A percentile compares a stretch with the other conserved stretches of the same genome.
These are phyloP conservation scores for Hypoxylon subgilvum DNA, from an alignment of 495 filamentous ascomycete genomes.

Conservation along the genomic window DNA sequence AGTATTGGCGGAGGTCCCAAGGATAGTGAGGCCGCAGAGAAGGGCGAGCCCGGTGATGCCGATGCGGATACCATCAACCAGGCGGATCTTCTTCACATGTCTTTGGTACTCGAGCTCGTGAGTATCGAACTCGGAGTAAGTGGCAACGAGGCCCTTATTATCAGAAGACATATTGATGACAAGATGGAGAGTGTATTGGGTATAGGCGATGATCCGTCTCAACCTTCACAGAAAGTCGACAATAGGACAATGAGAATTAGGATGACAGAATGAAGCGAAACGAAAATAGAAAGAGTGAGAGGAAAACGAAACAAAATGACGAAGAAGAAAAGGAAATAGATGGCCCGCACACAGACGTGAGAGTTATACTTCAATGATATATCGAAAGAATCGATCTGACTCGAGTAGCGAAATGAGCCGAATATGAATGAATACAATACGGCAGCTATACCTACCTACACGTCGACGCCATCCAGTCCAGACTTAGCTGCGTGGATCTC, in stretches of 20 bases:
- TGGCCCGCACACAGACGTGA: slow-evolving; percentile 4
- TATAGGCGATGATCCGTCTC: slow-evolving; percentile 11
- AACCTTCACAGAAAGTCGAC: slow-evolving; percentile 31
- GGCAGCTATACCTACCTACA: slow-evolving; percentile 6
- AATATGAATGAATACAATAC: slow-evolving; percentile 33
- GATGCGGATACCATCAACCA: slow-evolving; percentile 50
- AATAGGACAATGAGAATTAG: slow-evolving; percentile 12
- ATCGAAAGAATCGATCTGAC: slow-evolving; percentile 20
- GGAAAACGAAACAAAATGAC: slow-evolving; percentile 25
- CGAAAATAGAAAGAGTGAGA: no score
- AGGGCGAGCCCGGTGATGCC: slow-evolving; percentile 57
- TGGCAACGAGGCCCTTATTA: slow-evolving; percentile 29
- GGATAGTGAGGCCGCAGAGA: slow-evolving; percentile 54
- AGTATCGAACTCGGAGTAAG: slow-evolving; percentile 49
- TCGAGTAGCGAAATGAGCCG: slow-evolving; percentile 15
- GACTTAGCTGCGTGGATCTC: slow-evolving; percentile 17
- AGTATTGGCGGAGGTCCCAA: slow-evolving; percentile 57
- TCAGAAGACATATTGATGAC: slow-evolving; percentile 38
- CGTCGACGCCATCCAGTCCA: slow-evolving; percentile 22
- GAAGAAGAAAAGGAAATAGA: slow-evolving; percentile 19
- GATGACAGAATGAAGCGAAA: slow-evolving; percentile 21
- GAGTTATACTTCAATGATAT: slow-evolving; percentile 22
- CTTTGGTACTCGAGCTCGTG: slow-evolving; percentile 45
- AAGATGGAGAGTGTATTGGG: slow-evolving; percentile 3
- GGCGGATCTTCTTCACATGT: slow-evolving; percentile 43